phyloP scores from a whole-genome alignment of 768 basidiomycete genomes.

The Brasilioporus rufonigricans region DNA sequence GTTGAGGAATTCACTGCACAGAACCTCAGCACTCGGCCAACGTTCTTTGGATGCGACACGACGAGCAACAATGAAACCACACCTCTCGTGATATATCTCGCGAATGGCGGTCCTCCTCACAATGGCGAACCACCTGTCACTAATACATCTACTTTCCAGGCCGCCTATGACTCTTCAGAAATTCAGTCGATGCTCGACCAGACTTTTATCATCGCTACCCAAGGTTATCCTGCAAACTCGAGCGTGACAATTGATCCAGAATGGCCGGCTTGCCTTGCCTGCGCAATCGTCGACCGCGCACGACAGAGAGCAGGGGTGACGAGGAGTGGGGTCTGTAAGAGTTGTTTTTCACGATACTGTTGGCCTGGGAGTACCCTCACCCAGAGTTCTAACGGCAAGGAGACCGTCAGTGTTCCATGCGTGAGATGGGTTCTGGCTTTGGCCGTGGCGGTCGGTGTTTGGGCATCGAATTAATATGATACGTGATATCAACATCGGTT shows the following conservation, averaged over 20 bases:
- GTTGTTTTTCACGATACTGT: conserved; percentile 33
- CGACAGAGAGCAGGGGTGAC: conserved; percentile 25
- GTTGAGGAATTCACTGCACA: conserved; percentile 35
- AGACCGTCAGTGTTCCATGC: neutral
- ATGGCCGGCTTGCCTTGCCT: conserved; percentile 45
- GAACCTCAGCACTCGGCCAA: conserved; percentile 35
- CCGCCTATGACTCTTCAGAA: conserved; percentile 35
- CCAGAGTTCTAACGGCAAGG: neutral
- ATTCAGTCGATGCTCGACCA: conserved; percentile 46
- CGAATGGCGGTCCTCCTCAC: no score
- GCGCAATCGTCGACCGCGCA: conserved; percentile 51
- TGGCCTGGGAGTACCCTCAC: conserved; percentile 21
- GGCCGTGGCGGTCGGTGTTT: neutral
- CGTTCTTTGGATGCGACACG: no score
- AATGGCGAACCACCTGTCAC: conserved; percentile 22
- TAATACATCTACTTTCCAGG: conserved; percentile 42
- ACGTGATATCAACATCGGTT: no score
- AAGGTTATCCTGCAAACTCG: conserved; percentile 36
- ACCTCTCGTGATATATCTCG: no score
- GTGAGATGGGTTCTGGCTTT: conserved; percentile 5
- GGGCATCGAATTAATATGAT: neutral
- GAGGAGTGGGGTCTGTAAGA: conserved; percentile 31
- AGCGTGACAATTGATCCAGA: conserved; percentile 35
- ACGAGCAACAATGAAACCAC: no score
- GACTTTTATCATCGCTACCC: conserved; percentile 41